Conservation (phyloP, 1,139 yeast genomes). For the Arxiozyma telluris region DNA sequence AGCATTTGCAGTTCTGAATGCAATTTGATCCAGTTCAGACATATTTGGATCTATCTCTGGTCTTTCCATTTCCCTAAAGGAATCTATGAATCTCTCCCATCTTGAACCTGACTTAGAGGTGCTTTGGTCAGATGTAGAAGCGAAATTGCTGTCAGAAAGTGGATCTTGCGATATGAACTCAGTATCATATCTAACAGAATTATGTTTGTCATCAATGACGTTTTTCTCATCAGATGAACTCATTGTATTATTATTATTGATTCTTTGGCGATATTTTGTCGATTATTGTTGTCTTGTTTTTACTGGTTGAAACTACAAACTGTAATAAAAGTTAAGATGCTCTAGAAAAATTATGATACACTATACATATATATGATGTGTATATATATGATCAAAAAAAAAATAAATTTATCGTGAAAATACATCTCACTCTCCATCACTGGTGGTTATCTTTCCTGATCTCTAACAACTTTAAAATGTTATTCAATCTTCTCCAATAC, state of each 20-base stretch:
- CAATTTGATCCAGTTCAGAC: conserved; percentile 60
- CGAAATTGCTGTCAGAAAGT: conserved; percentile 1
- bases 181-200: conserved; percentile 5
- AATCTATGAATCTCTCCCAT: conserved; percentile 42
- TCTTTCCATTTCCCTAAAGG: conserved; percentile 48
- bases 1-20: conserved; percentile 55
- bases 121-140: conserved; percentile 1
- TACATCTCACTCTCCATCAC: neutral
- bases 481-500: neutral
- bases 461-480: neutral
- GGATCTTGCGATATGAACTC: conserved; percentile 9
- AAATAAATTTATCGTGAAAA: too few relatives aligned
- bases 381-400: too few relatives aligned
- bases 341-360: too few relatives aligned
- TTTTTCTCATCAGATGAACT: conserved; percentile 3
- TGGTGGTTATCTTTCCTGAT: neutral
- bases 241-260: neutral
- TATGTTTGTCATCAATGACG: conserved; percentile 1
- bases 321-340: too few relatives aligned
- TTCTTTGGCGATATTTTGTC: neutral
- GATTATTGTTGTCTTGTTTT: neutral
- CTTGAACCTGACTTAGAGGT: conserved; percentile 7
- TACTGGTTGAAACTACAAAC: neutral
- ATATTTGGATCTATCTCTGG: conserved; percentile 59
- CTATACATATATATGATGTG: too few relatives aligned